Base-by-base conservation (phyloP, 805 yeast species). In the Saccharomycopsis capsularis region DNA sequence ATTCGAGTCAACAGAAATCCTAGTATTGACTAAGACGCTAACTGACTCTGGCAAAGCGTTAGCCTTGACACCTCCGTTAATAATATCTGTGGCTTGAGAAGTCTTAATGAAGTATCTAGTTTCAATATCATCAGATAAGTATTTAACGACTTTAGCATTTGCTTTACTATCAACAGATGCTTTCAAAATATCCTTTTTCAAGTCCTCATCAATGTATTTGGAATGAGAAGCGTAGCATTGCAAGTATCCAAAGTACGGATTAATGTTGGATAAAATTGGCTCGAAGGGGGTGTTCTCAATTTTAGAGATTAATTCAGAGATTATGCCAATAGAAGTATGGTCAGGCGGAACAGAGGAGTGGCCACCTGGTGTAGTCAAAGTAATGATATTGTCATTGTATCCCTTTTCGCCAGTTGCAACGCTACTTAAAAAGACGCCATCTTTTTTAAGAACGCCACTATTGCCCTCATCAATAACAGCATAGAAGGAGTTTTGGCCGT, bases 331-430 rank as follows among this genome's bases (percentile, higher is more conserved):
- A 1, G 84, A 74, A 3, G 95, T 85, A 59, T 86, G 95, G 42
- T 77, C 82, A 2, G 90, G 91, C 5, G 95, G 93, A n/a, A 74
- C 62, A 4, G 89, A 82, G 0, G 91, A 79, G 60, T 85, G 95
- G 7, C 95, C 95, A 32, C 95, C 95, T 15, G 79, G 77, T 22
- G 85, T 80, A 22, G 66, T 65, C 35, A 85, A 64, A 3, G 70
- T 68, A 36, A 82, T 67, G 23, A 62, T 60, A 42, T 80, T 63
- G 49, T 79, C 81, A 19, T 81, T 59, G 49, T 70, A 73, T 3
- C 86, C 85, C 61, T 79, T 80, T 58, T 82, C 85, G 18, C 78
- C 78, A 16, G 81, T 75, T 3, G 78, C 74, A 3, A 81, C 75
- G 30, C 74, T 64, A 3, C 82, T 77, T 53, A 78, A 68, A 27